Conservation (phyloP, 306 rosid species). For the Macrotyloma uniflorum region DNA sequence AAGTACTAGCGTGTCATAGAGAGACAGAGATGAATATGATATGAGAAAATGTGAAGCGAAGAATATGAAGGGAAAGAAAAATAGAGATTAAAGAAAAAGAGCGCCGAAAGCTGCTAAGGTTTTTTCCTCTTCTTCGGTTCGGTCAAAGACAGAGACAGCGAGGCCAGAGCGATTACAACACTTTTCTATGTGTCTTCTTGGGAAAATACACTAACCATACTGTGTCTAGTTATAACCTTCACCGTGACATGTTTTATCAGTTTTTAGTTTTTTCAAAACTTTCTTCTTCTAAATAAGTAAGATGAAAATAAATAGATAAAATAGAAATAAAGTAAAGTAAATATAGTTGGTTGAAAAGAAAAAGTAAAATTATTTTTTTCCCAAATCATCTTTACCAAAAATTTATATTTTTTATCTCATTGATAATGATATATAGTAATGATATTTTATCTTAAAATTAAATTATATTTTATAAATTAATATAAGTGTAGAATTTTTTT, state of each 20-base stretch:
- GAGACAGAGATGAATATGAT: not conserved
- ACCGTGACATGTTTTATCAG: not conserved
- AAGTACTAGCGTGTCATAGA: not conserved
- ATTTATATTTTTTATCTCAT: no score
- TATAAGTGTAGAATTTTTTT: no score
- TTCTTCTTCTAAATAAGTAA: no score
- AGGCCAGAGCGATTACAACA: constrained; percentile 26
- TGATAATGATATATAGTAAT: no score
- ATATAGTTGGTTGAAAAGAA: no score
- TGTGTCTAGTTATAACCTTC: not conserved
- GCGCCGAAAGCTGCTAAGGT: constrained; percentile 80
- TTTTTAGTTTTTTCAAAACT: no score
- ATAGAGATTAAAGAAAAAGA: constrained; percentile 43
- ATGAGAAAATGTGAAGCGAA: not conserved
- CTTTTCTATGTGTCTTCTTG: constrained; percentile 34
- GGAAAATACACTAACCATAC: constrained; percentile 19
- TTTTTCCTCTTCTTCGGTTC: constrained; percentile 37
- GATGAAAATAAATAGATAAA: no score
- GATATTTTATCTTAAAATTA: no score
- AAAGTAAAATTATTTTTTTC: no score
- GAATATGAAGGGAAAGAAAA: not conserved
- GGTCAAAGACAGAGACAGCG: constrained; percentile 57
- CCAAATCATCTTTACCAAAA: no score
- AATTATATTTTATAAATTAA: no score
- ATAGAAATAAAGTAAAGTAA: no score